These are phyloP conservation scores for Podila horticola DNA, from an alignment of 192 early-diverging fungal species.

Conservation along the genomic window DNA sequence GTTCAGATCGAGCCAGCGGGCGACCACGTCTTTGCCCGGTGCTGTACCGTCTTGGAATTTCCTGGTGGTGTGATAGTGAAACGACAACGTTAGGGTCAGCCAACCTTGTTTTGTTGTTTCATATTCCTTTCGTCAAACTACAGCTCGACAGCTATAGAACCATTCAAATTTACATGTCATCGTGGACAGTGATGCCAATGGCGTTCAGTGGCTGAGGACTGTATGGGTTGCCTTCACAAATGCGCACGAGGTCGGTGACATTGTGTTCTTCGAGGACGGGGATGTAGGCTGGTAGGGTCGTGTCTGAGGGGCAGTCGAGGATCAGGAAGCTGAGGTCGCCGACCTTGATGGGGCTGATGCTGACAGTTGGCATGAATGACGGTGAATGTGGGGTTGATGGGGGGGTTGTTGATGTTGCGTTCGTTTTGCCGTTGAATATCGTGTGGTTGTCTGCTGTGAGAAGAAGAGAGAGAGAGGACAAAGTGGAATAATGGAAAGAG, in stretches of 20 bases:
- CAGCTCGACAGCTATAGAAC: no score
- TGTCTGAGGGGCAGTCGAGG: slow-evolving; percentile 76
- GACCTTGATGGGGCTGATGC: slow-evolving; percentile 50
- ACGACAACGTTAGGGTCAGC: neutral
- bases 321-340: slow-evolving; percentile 66
- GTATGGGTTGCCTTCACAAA: slow-evolving; percentile 74
- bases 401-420: neutral
- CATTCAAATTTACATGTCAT: slow-evolving; percentile 63
- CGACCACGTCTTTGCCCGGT: slow-evolving; percentile 53
- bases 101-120: no score
- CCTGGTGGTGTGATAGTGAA: slow-evolving; percentile 9
- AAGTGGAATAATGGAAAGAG: neutral
- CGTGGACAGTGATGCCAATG: slow-evolving; percentile 69
- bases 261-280: slow-evolving; percentile 56
- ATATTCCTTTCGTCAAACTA: neutral
- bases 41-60: slow-evolving; percentile 77
- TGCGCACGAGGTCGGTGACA: slow-evolving; percentile 76
- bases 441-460: neutral
- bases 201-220: slow-evolving; percentile 55
- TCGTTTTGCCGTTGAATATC: neutral
- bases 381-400: neutral
- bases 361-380: slow-evolving; percentile 41
- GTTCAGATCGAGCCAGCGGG: slow-evolving; percentile 55
- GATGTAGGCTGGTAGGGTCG: slow-evolving; percentile 65
- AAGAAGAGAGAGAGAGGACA: neutral